Conservation (phyloP, 208 protist species). For the Eutreptiella sp. region DNA sequence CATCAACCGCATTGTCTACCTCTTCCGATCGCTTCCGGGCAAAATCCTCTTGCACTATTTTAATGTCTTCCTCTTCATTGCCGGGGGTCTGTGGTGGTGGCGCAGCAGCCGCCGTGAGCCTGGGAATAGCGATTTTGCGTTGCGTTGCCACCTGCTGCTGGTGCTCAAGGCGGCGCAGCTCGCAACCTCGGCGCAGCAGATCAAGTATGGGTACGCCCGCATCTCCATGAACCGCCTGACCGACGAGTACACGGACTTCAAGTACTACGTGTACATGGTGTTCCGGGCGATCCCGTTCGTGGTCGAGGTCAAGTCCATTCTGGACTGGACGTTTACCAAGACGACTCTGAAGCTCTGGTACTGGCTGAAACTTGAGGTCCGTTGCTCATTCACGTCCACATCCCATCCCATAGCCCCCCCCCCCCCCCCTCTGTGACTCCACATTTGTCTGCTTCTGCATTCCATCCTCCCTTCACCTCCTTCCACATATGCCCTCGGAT, state of each 20-base stretch:
- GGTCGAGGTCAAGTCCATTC: constrained; percentile 56
- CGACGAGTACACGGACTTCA: constrained; percentile 35
- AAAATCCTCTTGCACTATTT: constrained; percentile 49
- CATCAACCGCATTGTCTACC: constrained; percentile 62
- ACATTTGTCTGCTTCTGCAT: too few relatives aligned
- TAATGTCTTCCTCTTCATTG: neutral
- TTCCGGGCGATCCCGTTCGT: constrained; percentile 63
- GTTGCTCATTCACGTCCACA: too few relatives aligned
- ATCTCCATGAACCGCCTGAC: too few relatives aligned
- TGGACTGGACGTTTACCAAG: constrained; percentile 61
- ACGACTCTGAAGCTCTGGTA: constrained; percentile 58
- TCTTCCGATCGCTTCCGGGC: constrained; percentile 39
- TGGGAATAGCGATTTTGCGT: too few relatives aligned
- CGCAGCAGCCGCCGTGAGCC: too few relatives aligned
- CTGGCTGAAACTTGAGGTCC: constrained; percentile 69
- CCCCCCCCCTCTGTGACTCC: too few relatives aligned
- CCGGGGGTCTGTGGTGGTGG: too few relatives aligned
- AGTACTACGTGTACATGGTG: constrained; percentile 41
- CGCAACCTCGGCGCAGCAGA: constrained; percentile 50
- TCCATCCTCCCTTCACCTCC: too few relatives aligned
- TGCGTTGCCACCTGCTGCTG: too few relatives aligned
- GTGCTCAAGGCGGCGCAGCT: too few relatives aligned
- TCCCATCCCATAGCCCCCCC: neutral
- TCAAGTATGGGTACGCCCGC: constrained; percentile 53
- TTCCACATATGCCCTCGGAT: too few relatives aligned